Evolutionary conservation across 257 asterid genomes (phyloP), one percentile per base, ranked within the genome.

Genomic region (Forsythia suspensa): DNA sequence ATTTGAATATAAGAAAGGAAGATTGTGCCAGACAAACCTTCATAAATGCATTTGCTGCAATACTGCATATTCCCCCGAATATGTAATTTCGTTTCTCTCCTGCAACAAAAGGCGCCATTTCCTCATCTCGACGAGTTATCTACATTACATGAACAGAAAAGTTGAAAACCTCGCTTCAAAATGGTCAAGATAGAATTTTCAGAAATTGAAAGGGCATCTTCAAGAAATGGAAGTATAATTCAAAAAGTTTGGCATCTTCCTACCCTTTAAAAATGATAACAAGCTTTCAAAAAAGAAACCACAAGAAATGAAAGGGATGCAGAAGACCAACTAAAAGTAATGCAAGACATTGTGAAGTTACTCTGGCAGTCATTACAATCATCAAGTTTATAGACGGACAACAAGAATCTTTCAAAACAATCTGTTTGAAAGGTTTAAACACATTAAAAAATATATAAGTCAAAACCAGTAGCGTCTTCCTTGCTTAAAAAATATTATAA

Each of bases 121-220:
- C 99, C 88, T 96, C 99, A 82, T 96, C 99, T 76, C 99, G 91
- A 48, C 98, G 97, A 79, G 99, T 90, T 86, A 96, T 90, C 99
- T 96, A 82, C 80, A 76, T 68, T 40, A 73, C 80, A 86, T 42
- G 65, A 76, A 80, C 82, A 48, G 59, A 65, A 75, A 66, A 21
- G 11, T 70, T 77, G 70, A 80, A 42, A 39, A 61, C 55, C 70
- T 63, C 16, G 52, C 72, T 41, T 71, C 42, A 9, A 51, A 71
- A 57, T 21, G 44, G 42, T 46, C 21, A 40, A 38, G 34, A 10
- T 61, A 0, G 69, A 8, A 21, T 24, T 20, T 61, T 61, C 12
- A 20, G 36, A 61, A 61, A 61, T 21, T 61, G 38, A 61, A 21
- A 57, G 29, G 66, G 66, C 69, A 21, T 65, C n/a, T 70, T 46